phyloP scores from a whole-genome alignment of 2,329 filamentous ascomycete genomes.

The Fusarium duplospermum region DNA sequence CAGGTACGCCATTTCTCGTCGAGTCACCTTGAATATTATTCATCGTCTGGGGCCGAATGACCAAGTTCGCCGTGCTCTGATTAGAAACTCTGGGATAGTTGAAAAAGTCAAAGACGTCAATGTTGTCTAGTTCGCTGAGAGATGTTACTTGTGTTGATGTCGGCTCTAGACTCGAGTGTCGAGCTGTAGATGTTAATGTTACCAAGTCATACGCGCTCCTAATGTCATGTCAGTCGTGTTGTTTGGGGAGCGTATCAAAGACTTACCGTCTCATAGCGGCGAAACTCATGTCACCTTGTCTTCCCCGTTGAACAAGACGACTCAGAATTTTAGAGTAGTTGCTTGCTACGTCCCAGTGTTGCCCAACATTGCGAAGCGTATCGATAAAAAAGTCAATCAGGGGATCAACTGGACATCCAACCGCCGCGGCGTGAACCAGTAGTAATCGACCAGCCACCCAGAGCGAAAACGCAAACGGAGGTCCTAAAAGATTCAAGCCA shows the following conservation, averaged over 20 bases:
- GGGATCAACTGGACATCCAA: slow-evolving; percentile 51
- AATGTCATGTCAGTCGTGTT: not conserved
- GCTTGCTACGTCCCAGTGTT: slow-evolving; percentile 58
- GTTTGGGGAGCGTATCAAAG: rapidly evolving
- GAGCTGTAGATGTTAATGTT: slow-evolving; percentile 49
- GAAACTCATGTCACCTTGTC: slow-evolving; percentile 52
- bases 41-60: slow-evolving; percentile 7
- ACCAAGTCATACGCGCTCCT: slow-evolving; percentile 56
- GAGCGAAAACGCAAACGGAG: slow-evolving; percentile 58
- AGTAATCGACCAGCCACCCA: slow-evolving; percentile 57
- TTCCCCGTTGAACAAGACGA: slow-evolving; percentile 51
- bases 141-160: slow-evolving; percentile 54
- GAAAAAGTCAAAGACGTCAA: slow-evolving; percentile 60
- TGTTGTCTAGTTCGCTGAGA: slow-evolving; percentile 55
- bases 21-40: not conserved
- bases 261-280: slow-evolving; percentile 55
- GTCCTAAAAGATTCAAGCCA: slow-evolving; percentile 55
- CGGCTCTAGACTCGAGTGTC: slow-evolving; percentile 52
- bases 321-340: slow-evolving; percentile 56
- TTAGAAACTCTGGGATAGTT: slow-evolving; percentile 53
- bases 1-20: slow-evolving; percentile 19
- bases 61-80: slow-evolving; percentile 17
- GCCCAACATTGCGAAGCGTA: slow-evolving; percentile 54
- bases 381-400: slow-evolving; percentile 59
- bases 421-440: slow-evolving; percentile 55